These are phyloP conservation scores for Fragaria nilgerrensis DNA, from an alignment of 306 rosid species.

Conservation along the genomic window DNA sequence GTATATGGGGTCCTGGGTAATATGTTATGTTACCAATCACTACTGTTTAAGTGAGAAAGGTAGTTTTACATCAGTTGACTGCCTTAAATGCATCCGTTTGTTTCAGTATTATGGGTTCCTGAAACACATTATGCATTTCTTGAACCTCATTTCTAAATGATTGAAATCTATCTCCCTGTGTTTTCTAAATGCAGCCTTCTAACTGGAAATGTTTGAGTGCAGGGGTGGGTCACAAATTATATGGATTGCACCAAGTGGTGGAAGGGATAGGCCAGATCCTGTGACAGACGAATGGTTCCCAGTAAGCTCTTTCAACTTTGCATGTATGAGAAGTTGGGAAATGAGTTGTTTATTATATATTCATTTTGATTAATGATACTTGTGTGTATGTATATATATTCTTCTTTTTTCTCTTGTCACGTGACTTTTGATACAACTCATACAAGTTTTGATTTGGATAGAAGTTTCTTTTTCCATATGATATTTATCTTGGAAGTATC, in stretches of 20 bases:
- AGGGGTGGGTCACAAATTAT: conserved; percentile 90
- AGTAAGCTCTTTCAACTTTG: conserved; percentile 51
- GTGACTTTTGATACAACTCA: neutral
- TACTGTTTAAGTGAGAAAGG: neutral
- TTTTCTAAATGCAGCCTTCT: conserved; percentile 19
- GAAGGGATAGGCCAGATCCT: conserved; percentile 87
- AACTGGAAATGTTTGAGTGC: conserved; percentile 18
- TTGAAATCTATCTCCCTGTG: conserved; percentile 4
- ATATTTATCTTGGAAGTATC: neutral
- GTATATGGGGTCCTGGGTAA: neutral
- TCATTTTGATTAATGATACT: neutral
- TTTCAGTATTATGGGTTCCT: neutral
- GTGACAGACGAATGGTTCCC: conserved; percentile 70
- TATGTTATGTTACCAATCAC: neutral
- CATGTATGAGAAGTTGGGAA: neutral
- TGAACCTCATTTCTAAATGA: neutral
- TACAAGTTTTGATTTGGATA: neutral
- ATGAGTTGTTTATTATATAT: neutral
- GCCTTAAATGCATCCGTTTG: conserved; percentile 3
- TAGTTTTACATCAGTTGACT: neutral
- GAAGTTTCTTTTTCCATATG: neutral
- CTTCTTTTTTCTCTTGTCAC: neutral
- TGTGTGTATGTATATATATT: neutral
- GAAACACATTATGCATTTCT: neutral
- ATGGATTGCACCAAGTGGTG: conserved; percentile 99